phyloP scores from a whole-genome alignment of 2,329 filamentous ascomycete species.

The Aureobasidium sp. region DNA sequence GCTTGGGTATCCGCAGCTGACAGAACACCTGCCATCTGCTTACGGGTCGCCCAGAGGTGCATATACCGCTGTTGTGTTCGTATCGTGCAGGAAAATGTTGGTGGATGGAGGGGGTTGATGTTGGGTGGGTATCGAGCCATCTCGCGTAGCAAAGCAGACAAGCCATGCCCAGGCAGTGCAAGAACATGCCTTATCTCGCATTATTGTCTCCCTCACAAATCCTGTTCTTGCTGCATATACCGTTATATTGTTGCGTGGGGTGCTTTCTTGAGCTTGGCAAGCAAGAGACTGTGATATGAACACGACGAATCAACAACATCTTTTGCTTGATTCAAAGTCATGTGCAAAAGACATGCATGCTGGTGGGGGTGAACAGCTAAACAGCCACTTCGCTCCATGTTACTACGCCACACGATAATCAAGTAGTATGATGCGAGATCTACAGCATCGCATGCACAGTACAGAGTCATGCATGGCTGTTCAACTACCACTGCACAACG shows the following conservation, averaged over 20 bases:
- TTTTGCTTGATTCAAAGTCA: neutral
- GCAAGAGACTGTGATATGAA: neutral
- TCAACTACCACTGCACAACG: neutral
- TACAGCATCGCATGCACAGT: constrained; percentile 1
- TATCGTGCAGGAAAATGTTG: neutral
- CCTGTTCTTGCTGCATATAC: neutral
- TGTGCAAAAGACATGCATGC: neutral
- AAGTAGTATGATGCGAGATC: constrained; percentile 1
- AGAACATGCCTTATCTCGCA: neutral
- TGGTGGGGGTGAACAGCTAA: neutral
- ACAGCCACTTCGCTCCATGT: neutral
- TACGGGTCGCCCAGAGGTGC: neutral
- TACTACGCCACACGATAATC: constrained; percentile 10
- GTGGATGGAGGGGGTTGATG: neutral
- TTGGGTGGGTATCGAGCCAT: neutral
- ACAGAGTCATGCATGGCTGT: neutral
- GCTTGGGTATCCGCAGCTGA: neutral
- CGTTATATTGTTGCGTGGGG: neutral
- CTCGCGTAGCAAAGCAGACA: neutral
- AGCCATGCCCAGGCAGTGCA: neutral
- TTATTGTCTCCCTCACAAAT: neutral
- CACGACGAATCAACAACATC: neutral
- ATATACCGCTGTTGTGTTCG: constrained; percentile 9
- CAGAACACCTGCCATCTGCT: neutral
- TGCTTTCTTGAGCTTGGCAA: neutral